Evolutionary conservation across 495 filamentous ascomycete genomes (phyloP).

Genomic region (Hapsidospora chrysogenum): DNA sequence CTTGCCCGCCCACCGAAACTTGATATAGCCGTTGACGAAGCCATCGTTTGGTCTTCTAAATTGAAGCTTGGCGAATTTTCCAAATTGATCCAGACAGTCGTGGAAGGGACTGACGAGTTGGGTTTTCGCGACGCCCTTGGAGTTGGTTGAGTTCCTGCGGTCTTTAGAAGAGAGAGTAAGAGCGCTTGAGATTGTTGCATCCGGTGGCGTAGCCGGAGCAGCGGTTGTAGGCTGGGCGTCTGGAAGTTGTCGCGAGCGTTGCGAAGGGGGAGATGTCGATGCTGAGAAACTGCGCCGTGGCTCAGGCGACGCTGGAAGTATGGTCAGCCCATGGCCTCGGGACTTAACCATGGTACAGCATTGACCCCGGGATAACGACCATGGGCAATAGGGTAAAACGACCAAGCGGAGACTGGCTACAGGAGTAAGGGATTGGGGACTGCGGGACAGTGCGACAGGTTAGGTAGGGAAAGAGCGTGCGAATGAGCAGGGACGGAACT

Average conservation of each 20-base stretch:
- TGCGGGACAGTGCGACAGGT: no score
- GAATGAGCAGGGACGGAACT: no score
- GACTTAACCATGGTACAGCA: no score
- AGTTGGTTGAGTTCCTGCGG: neutral
- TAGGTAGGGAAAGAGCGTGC: no score
- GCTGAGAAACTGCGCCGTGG: no score
- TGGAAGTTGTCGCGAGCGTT: neutral
- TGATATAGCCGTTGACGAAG: conserved; percentile 1
- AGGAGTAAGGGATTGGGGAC: no score
- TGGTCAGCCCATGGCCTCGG: neutral
- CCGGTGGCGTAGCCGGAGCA: no score
- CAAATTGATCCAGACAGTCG: neutral
- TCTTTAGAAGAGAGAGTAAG: neutral
- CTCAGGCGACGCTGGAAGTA: neutral
- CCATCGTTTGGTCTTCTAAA: neutral
- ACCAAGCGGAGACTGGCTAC: no score
- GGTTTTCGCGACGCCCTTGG: neutral
- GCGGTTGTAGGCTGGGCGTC: neutral
- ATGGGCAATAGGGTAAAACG: no score
- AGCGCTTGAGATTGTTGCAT: no score
- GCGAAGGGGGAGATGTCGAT: neutral
- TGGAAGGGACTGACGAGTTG: conserved; percentile 1
- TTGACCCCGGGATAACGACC: no score
- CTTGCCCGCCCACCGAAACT: no score
- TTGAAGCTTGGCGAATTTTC: neutral